Base-by-base conservation (phyloP, 148 eudicot genomes). In the Arctostaphylos glauca region DNA sequence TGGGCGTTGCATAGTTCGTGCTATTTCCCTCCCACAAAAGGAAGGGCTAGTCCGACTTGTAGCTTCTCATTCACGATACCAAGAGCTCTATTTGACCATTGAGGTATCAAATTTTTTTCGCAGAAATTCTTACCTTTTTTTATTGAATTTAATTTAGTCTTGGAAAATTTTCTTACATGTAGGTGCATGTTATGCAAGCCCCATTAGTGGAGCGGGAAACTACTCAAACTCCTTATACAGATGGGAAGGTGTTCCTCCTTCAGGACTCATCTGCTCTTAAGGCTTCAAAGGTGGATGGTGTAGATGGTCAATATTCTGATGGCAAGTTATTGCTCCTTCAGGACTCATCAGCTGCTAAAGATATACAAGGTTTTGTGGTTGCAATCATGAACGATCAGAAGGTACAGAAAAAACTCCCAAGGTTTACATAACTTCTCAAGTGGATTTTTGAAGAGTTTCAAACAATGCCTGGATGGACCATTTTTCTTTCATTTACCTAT, bases 1-100 rank as follows among this genome's bases (percentile, higher is more conserved):
- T n/a, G n/a, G n/a, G n/a, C n/a, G n/a, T n/a, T n/a, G n/a, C n/a
- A n/a, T n/a, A n/a, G n/a, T n/a, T n/a, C n/a, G n/a, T n/a, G n/a
- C n/a, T n/a, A n/a, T n/a, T n/a, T n/a, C n/a, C n/a, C n/a, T n/a
- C n/a, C n/a, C n/a, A n/a, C n/a, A n/a, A n/a, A n/a, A n/a, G n/a
- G n/a, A n/a, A n/a, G 98, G 96, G 41, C 21, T 66, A 52, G 88
- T 85, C 74, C 78, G 47, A 86, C 82, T 92, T 74, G 71, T 62
- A 73, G 96, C 91, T 53, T 60, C 85, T 81, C 94, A 94, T 75
- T 89, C 91, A 48, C 87, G 85, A 66, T 81, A 89, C 77, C 88
- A 84, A 43, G 90, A 92, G 78, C 91, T 94, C 25, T 62, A 52
- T 31, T 64, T 85, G 82, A 90, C 77, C 52, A 77, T 92, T 74